phyloP scores from a whole-genome alignment of 2,329 filamentous ascomycete species.

The Alternaria solani region DNA sequence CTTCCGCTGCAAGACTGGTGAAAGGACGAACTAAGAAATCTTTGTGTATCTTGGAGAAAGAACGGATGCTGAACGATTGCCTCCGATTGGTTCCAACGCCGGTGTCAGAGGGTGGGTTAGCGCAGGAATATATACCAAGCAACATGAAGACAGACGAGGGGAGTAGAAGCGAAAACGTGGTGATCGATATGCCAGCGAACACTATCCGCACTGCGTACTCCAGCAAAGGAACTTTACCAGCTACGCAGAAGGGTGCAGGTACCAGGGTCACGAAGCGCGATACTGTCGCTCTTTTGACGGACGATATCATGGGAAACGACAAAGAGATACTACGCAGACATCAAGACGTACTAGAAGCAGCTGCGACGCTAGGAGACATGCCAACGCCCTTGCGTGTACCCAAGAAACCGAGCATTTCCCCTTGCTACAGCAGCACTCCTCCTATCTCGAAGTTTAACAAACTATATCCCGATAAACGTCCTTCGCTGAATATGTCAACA shows the following conservation, averaged over 20 bases:
- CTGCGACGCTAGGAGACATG: neutral
- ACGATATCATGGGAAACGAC: neutral
- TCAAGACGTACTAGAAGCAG: neutral
- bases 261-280: neutral
- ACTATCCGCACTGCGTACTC: neutral
- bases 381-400: neutral
- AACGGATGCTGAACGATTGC: neutral
- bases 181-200: neutral
- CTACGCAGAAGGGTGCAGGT: neutral
- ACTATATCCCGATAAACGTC: neutral
- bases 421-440: neutral
- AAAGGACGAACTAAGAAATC: neutral
- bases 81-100: neutral
- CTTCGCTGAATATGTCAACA: neutral
- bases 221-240: neutral
- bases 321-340: neutral
- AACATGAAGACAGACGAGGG: neutral
- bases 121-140: neutral
- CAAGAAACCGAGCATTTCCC: neutral
- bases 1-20: neutral
- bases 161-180: neutral
- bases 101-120: neutral
- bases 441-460: neutral
- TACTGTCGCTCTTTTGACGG: neutral
- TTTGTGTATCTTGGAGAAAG: neutral